These are phyloP conservation scores for Penicillium griseofulvum DNA, from an alignment of 2,329 filamentous ascomycete genomes.

Conservation along the genomic window DNA sequence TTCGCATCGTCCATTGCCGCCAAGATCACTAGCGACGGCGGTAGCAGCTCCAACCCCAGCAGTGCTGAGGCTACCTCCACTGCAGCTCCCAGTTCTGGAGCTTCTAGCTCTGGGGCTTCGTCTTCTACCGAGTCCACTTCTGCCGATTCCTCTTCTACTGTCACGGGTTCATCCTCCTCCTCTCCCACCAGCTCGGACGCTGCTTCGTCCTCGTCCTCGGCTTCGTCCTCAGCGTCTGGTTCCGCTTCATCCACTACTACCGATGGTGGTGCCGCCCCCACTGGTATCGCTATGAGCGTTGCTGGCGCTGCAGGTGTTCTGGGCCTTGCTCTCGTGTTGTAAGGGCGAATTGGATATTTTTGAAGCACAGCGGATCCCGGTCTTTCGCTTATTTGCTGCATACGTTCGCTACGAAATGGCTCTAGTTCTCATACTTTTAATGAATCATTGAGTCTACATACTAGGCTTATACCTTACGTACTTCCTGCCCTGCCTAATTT, in stretches of 20 bases:
- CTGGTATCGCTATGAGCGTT: constrained; percentile 14
- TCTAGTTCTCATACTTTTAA: neutral
- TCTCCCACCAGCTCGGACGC: constrained; percentile 1
- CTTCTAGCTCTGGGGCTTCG: neutral
- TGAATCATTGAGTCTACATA: neutral
- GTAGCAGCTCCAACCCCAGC: neutral
- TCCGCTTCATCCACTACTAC: constrained; percentile 8
- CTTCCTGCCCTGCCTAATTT: neutral
- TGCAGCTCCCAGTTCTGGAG: neutral
- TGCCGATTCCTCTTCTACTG: neutral
- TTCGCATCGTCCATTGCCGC: neutral
- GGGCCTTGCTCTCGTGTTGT: constrained; percentile 20
- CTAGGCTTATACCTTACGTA: neutral
- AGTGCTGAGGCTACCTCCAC: neutral
- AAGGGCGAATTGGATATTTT: neutral
- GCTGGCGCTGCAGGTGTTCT: constrained; percentile 19
- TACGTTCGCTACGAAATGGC: neutral
- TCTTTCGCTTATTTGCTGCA: neutral
- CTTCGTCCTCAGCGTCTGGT: constrained; percentile 4
- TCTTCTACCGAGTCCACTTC: neutral
- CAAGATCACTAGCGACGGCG: neutral
- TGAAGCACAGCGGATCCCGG: neutral
- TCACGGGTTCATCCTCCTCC: neutral
- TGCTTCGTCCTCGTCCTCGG: constrained; percentile 1
- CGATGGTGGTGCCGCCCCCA: constrained; percentile 15